Conservation (phyloP, 306 rosid genomes). For the Dalbergia oliveri region DNA sequence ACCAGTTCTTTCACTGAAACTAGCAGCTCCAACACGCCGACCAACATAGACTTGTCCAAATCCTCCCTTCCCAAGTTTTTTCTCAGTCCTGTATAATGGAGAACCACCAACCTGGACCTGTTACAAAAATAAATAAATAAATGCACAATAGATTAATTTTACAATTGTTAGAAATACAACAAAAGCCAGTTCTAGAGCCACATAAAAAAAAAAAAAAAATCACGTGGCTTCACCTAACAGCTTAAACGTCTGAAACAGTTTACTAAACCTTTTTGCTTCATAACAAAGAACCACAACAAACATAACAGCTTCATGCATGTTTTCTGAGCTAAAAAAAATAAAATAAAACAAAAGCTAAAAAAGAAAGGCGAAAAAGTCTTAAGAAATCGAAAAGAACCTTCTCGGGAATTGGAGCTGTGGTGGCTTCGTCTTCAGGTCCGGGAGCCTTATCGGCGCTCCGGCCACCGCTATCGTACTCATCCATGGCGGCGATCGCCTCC, state of each 20-base stretch:
- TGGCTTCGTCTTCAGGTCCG: conserved; percentile 75
- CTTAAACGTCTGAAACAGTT: background rate
- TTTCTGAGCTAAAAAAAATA: background rate
- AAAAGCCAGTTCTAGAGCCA: background rate
- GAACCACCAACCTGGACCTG: conserved; percentile 98
- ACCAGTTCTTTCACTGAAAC: conserved; percentile 65
- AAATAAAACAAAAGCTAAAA: background rate
- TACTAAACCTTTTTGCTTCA: no score
- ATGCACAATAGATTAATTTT: conserved; percentile 6
- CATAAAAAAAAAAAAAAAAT: background rate
- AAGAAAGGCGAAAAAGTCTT: background rate
- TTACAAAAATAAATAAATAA: background rate
- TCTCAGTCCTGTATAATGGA: conserved; percentile 74
- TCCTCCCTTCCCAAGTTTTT: conserved; percentile 94
- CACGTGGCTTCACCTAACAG: background rate
- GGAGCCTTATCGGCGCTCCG: conserved; percentile 75
- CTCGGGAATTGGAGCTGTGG: conserved; percentile 81
- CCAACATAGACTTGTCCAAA: conserved; percentile 98
- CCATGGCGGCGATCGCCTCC: conserved; percentile 67
- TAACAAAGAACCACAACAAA: background rate
- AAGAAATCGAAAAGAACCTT: conserved; percentile 58
- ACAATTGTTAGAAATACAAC: background rate
- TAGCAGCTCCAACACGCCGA: conserved; percentile 64
- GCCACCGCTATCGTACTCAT: conserved; percentile 82
- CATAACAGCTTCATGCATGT: conserved; percentile 13